Percentiles rank a stretch among this genome's conserved stretches.
Conservation (phyloP, 495 filamentous ascomycete species). For the Xylaria acuta region DNA sequence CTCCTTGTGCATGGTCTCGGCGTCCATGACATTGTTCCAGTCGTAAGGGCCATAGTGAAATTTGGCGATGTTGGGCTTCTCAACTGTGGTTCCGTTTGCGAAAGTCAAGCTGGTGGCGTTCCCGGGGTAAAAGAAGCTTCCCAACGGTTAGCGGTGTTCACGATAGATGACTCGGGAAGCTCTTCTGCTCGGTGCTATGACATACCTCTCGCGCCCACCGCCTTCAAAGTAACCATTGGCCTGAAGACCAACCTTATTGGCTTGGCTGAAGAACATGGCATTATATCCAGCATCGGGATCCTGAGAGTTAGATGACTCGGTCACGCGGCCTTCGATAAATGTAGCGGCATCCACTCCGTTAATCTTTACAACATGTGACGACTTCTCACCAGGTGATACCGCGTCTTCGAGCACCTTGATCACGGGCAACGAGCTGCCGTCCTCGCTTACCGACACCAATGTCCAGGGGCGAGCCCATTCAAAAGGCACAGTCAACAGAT, state of each 20-base stretch:
- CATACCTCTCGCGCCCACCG: slow-evolving; percentile 31
- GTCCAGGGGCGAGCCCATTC: slow-evolving; percentile 31
- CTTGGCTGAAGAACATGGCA: slow-evolving; percentile 42
- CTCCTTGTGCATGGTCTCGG: slow-evolving; percentile 38
- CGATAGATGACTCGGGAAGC: too few relatives aligned
- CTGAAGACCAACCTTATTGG: not conserved
- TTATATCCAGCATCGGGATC: slow-evolving; percentile 54
- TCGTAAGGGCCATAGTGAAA: slow-evolving; percentile 38
- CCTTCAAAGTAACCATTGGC: slow-evolving; percentile 20
- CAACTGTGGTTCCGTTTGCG: slow-evolving; percentile 40
- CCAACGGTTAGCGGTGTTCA: slow-evolving; percentile 8
- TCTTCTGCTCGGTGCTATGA: not conserved
- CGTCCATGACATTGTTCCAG: slow-evolving; percentile 36
- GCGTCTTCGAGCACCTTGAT: slow-evolving; percentile 39
- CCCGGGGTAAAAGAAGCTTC: slow-evolving; percentile 42
- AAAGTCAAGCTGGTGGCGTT: slow-evolving; percentile 44
- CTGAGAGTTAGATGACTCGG: slow-evolving; percentile 28
- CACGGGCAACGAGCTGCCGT: slow-evolving; percentile 35
- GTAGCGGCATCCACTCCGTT: slow-evolving; percentile 38
- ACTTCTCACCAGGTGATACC: not conserved
- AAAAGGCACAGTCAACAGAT: slow-evolving; percentile 41
- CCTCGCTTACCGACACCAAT: slow-evolving; percentile 41
- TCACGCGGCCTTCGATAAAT: slow-evolving; percentile 30
- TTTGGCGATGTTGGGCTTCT: slow-evolving; percentile 33
- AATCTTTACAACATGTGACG: slow-evolving; percentile 35